These are phyloP conservation scores for Saccharomyces paradoxus DNA, from an alignment of 805 yeast genomes.

Conservation along the genomic window DNA sequence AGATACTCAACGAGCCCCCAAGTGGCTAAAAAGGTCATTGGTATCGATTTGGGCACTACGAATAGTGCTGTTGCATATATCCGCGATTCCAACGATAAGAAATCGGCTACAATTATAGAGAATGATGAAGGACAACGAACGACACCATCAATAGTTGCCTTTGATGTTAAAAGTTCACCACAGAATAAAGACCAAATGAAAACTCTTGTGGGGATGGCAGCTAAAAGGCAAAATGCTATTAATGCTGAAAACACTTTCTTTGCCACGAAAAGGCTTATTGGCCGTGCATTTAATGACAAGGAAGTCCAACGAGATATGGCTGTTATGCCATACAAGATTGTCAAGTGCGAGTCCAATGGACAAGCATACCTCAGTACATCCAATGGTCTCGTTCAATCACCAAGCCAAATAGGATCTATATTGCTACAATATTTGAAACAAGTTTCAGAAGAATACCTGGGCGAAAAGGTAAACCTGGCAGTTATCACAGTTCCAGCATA, in stretches of 20 bases:
- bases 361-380: slow-evolving; percentile 55
- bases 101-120: slow-evolving; percentile 62
- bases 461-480: slow-evolving; percentile 51
- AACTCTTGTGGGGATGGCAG: slow-evolving; percentile 56
- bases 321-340: slow-evolving; percentile 56
- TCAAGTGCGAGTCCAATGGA: slow-evolving; percentile 46
- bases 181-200: slow-evolving; percentile 24
- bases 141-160: slow-evolving; percentile 73
- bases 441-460: slow-evolving; percentile 53
- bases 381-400: slow-evolving; percentile 43
- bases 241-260: slow-evolving; percentile 73
- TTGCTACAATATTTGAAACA: slow-evolving; percentile 57
- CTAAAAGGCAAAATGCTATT: slow-evolving; percentile 68
- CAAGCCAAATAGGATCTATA: slow-evolving; percentile 63
- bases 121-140: slow-evolving; percentile 70
- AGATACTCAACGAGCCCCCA: slow-evolving; percentile 1
- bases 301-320: slow-evolving; percentile 63
- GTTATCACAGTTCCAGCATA: slow-evolving; percentile 83
- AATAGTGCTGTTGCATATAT: slow-evolving; percentile 71
- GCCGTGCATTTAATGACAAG: slow-evolving; percentile 57
- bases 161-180: slow-evolving; percentile 30
- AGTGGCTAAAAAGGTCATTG: slow-evolving; percentile 41
- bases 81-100: slow-evolving; percentile 38
- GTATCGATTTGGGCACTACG: slow-evolving; percentile 80
- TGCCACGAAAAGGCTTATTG: slow-evolving; percentile 76